Percentiles rank a stretch among this genome's conserved stretches.
phyloP scores from a whole-genome alignment of 2,329 filamentous ascomycete genomes.

The Cucurbitaria berberidis region DNA sequence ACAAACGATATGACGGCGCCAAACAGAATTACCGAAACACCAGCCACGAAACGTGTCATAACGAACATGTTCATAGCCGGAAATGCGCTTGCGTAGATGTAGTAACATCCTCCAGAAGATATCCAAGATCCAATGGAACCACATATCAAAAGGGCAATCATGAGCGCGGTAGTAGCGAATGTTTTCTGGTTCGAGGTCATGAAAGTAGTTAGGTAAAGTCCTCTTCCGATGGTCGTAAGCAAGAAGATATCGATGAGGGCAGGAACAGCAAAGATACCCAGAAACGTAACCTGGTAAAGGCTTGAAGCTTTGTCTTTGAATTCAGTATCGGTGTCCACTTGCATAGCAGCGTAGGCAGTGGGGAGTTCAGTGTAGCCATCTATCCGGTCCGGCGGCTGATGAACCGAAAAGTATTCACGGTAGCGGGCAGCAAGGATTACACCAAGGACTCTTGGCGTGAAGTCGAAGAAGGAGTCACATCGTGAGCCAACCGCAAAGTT shows the following conservation, averaged over 20 bases:
- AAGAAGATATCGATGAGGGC: slow-evolving; percentile 65
- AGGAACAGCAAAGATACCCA: slow-evolving; percentile 65
- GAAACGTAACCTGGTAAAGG: slow-evolving; percentile 58
- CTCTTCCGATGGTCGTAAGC: slow-evolving; percentile 62
- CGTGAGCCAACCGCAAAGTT: slow-evolving; percentile 65
- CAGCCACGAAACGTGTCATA: slow-evolving; percentile 53
- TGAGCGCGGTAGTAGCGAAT: slow-evolving; percentile 60
- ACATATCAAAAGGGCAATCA: slow-evolving; percentile 62
- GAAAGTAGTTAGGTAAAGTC: slow-evolving; percentile 63
- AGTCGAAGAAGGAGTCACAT: slow-evolving; percentile 65
- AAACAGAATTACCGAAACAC: slow-evolving; percentile 54
- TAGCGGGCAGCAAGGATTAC: slow-evolving; percentile 27
- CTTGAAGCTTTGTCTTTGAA: slow-evolving; percentile 44
- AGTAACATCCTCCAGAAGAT: slow-evolving; percentile 64
- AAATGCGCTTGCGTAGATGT: slow-evolving; percentile 60
- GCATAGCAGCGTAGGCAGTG: slow-evolving; percentile 55
- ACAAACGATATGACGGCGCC: slow-evolving; percentile 59
- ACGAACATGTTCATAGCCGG: slow-evolving; percentile 59
- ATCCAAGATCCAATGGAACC: slow-evolving; percentile 66
- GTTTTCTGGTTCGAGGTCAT: slow-evolving; percentile 57
- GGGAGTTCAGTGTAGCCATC: slow-evolving; percentile 52
- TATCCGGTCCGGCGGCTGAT: slow-evolving; percentile 53
- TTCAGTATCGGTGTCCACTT: slow-evolving; percentile 56
- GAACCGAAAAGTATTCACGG: slow-evolving; percentile 45
- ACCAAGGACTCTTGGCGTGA: slow-evolving; percentile 37